These are phyloP conservation scores for Trichophyton equinum DNA, from an alignment of 2,329 filamentous ascomycete species.

Conservation along the genomic window DNA sequence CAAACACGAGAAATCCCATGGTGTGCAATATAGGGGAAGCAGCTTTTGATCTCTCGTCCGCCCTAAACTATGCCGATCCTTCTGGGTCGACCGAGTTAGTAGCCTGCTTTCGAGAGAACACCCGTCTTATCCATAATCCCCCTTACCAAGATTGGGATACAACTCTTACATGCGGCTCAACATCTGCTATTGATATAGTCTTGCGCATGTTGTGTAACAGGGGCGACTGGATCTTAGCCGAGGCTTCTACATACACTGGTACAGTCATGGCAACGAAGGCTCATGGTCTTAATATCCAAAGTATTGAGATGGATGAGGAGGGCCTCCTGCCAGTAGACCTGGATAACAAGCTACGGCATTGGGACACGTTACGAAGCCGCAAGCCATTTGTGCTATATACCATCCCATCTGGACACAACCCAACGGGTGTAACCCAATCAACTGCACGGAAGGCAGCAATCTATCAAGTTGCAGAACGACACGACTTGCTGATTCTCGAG, in stretches of 20 bases:
- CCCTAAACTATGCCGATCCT: constrained; percentile 18
- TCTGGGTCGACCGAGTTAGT: constrained; percentile 18
- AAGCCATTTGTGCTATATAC: constrained; percentile 54
- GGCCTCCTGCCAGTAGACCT: constrained; percentile 19
- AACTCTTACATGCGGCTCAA: constrained; percentile 20
- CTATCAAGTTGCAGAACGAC: constrained; percentile 59
- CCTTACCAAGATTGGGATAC: constrained; percentile 22
- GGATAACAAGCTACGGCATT: constrained; percentile 15
- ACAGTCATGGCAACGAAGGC: constrained; percentile 17
- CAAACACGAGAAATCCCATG: not conserved
- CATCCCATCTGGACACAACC: constrained; percentile 66
- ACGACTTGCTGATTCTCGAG: constrained; percentile 69
- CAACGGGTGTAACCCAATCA: constrained; percentile 64
- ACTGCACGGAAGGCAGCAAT: constrained; percentile 50
- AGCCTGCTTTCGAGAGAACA: constrained; percentile 19
- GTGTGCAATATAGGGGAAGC: not conserved
- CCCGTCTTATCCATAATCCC: constrained; percentile 20
- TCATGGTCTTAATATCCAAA: constrained; percentile 17
- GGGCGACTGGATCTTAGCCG: constrained; percentile 17
- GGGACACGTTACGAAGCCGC: constrained; percentile 17
- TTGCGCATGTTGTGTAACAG: constrained; percentile 20
- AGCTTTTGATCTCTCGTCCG: constrained; percentile 7
- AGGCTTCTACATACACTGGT: constrained; percentile 20
- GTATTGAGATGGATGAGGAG: constrained; percentile 20
- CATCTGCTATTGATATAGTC: constrained; percentile 21